These are phyloP conservation scores for Aspergillus sp. DNA, from an alignment of 2,329 filamentous ascomycete genomes.

Conservation along the genomic window DNA sequence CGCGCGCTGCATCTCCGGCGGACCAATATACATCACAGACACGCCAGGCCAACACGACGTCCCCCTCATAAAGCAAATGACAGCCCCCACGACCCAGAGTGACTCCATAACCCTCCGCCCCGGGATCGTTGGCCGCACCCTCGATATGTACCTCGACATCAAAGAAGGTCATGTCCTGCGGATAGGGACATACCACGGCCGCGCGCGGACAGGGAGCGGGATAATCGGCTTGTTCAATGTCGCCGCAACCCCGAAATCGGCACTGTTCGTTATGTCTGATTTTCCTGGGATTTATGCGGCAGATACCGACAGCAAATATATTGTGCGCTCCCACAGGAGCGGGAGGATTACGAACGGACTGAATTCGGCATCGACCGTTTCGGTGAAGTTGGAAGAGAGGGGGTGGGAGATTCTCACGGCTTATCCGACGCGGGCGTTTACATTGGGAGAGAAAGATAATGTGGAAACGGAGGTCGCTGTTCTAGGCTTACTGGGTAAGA, in stretches of 20 bases:
- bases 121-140: constrained; percentile 68
- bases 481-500: constrained; percentile 79
- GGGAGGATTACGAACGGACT: constrained; percentile 56
- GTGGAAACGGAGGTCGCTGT: constrained; percentile 56
- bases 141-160: constrained; percentile 73
- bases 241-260: constrained; percentile 59
- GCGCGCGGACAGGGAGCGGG: constrained; percentile 65
- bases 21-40: constrained; percentile 93
- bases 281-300: constrained; percentile 68
- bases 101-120: constrained; percentile 81
- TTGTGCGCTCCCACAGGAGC: constrained; percentile 70
- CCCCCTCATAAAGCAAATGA: constrained; percentile 75
- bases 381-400: constrained; percentile 60
- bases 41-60: constrained; percentile 78
- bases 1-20: constrained; percentile 83
- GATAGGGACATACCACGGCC: constrained; percentile 74
- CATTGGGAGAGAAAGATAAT: constrained; percentile 27
- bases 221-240: constrained; percentile 87
- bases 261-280: constrained; percentile 67
- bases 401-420: constrained; percentile 82
- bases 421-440: constrained; percentile 63
- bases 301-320: constrained; percentile 54
- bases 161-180: constrained; percentile 73
- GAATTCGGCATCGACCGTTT: constrained; percentile 52
- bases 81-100: constrained; percentile 67